Conservation (phyloP, 1,139 yeast species). For the Casaregolazyma lundiana region DNA sequence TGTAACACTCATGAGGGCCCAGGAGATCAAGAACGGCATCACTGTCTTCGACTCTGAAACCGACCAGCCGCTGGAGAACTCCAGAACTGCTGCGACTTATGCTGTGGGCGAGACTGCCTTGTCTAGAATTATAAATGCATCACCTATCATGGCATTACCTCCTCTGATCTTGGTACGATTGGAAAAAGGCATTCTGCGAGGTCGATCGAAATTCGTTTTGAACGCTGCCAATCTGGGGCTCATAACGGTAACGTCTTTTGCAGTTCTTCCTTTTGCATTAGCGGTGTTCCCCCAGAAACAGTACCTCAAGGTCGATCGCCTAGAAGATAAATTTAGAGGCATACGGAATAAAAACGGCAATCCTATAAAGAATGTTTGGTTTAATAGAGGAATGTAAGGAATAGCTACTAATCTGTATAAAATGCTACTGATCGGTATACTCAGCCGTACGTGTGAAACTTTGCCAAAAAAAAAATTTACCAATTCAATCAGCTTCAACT, state of each 20-base stretch:
- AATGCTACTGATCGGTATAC: background rate
- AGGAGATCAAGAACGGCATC: conserved; percentile 83
- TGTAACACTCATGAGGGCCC: conserved; percentile 91
- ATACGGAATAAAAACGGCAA: conserved; percentile 62
- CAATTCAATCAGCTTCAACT: background rate
- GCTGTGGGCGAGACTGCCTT: conserved; percentile 98
- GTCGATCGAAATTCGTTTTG: conserved; percentile 46
- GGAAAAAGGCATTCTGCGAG: conserved; percentile 64
- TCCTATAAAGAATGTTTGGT: conserved; percentile 59
- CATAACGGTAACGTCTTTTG: conserved; percentile 78
- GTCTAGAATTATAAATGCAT: conserved; percentile 89
- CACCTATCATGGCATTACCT: conserved; percentile 95
- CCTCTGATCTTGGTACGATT: conserved; percentile 75
- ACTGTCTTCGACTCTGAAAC: conserved; percentile 61
- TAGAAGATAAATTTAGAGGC: conserved; percentile 61
- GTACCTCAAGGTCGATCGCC: conserved; percentile 48
- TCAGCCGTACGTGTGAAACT: conserved; percentile 7
- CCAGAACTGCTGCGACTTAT: conserved; percentile 78
- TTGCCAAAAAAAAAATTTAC: background rate
- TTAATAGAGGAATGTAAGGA: conserved; percentile 81
- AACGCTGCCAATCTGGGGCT: conserved; percentile 74
- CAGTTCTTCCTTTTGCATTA: conserved; percentile 87
- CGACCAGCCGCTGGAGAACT: conserved; percentile 59
- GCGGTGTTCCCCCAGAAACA: conserved; percentile 93
- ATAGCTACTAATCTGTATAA: background rate